Conservation (phyloP, 1,284 basidiomycete genomes). For the Marasmius fiardii region DNA sequence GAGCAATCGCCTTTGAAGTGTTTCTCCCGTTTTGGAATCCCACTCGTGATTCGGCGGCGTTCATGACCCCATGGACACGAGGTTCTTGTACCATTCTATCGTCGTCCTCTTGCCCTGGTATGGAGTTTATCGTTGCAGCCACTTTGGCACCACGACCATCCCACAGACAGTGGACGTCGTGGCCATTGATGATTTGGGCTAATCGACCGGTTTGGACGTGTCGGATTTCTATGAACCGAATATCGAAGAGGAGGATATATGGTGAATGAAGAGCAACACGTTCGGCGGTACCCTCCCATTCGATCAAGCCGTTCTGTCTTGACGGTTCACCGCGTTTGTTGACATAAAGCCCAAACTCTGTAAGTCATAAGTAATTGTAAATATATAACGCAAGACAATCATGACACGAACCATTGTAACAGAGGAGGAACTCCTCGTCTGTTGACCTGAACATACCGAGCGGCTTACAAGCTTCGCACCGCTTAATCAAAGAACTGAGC, state of each 20-base stretch:
- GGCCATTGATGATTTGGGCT: constrained; percentile 86
- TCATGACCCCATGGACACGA: constrained; percentile 63
- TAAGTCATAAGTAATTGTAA: neutral
- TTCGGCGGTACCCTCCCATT: constrained; percentile 94
- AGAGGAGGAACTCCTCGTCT: constrained; percentile 76
- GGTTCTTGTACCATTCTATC: constrained; percentile 43
- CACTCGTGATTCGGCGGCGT: constrained; percentile 33
- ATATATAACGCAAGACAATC: no score
- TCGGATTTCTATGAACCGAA: constrained; percentile 80
- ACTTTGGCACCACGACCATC: constrained; percentile 66
- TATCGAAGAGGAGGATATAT: constrained; percentile 77
- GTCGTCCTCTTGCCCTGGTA: constrained; percentile 24
- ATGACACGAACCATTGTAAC: constrained; percentile 74
- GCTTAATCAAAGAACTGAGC: constrained; percentile 58
- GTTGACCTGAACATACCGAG: constrained; percentile 80
- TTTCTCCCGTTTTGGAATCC: constrained; percentile 20
- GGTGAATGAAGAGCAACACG: constrained; percentile 81
- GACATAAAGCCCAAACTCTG: constrained; percentile 77
- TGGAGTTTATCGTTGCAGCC: constrained; percentile 32
- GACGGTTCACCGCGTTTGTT: constrained; percentile 82
- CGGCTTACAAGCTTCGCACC: constrained; percentile 67
- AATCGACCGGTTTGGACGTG: constrained; percentile 84
- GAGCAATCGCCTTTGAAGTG: constrained; percentile 35
- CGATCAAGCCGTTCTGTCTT: constrained; percentile 71
- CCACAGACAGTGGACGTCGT: constrained; percentile 86